These are phyloP conservation scores for Chytriomyces hyalinus DNA, from an alignment of 192 early-diverging fungal species.

Conservation along the genomic window DNA sequence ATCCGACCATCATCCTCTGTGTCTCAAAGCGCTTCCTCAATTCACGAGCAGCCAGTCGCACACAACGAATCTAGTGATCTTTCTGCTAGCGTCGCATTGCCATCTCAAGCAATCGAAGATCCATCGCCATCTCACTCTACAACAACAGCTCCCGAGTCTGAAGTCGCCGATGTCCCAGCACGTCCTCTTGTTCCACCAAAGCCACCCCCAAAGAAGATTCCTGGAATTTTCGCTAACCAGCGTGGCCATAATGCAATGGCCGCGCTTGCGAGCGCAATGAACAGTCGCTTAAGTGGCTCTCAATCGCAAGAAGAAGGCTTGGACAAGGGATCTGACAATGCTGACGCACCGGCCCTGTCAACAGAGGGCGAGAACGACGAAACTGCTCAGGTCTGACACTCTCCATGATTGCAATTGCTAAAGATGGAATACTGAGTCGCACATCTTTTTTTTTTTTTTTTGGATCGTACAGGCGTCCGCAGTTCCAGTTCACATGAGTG, in stretches of 20 bases:
- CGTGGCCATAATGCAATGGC: conserved; percentile 50
- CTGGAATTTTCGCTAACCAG: conserved; percentile 46
- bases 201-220: conserved; percentile 40
- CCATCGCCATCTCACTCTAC: neutral
- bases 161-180: neutral
- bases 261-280: conserved; percentile 51
- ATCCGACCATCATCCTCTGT: neutral
- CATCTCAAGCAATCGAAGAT: no score
- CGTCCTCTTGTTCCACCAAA: conserved; percentile 35
- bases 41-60: neutral
- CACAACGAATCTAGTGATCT: no score
- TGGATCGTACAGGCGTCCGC: neutral
- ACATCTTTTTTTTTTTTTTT: no score
- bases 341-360: conserved; percentile 18
- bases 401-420: neutral
- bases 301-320: neutral
- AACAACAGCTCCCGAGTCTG: neutral
- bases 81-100: no score
- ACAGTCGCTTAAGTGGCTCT: conserved; percentile 3
- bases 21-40: neutral
- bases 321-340: neutral
- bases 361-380: neutral
- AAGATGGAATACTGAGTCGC: no score
- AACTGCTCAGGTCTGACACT: neutral
- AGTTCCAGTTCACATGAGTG: neutral